Conservation (phyloP, 352 stramenopile genomes). For the Globisporangium cylindrosporum region DNA sequence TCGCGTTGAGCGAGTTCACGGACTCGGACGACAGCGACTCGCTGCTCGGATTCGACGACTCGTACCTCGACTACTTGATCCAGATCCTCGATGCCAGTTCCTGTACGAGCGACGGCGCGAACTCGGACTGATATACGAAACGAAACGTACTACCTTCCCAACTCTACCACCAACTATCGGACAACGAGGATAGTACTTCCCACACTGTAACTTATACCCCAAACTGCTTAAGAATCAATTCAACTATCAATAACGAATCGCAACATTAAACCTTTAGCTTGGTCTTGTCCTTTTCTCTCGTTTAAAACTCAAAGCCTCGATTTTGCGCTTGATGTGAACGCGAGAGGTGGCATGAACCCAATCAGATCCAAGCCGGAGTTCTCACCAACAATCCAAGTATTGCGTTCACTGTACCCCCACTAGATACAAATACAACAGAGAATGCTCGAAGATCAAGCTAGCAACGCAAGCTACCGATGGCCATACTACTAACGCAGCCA, state of each 20-base stretch:
- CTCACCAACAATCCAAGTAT: background rate
- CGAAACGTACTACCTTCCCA: background rate
- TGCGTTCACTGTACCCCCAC: background rate
- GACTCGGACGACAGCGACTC: constrained; percentile 21
- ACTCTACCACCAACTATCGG: background rate
- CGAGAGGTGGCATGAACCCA: background rate
- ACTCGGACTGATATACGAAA: constrained; percentile 8
- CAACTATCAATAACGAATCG: background rate
- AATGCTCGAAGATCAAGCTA: too few relatives aligned
- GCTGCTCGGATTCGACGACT: constrained; percentile 13
- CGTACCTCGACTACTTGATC: constrained; percentile 14
- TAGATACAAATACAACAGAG: background rate
- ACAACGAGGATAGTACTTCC: constrained; percentile 3
- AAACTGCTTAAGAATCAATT: background rate
- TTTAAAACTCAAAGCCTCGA: background rate
- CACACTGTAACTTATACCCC: constrained; percentile 3
- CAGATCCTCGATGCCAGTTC: constrained; percentile 15
- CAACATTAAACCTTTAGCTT: background rate
- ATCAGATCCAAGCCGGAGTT: background rate
- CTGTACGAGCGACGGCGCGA: constrained; percentile 5
- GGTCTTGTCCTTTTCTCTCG: background rate
- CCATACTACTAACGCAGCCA: background rate
- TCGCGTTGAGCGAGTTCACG: constrained; percentile 8
- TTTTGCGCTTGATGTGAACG: background rate
- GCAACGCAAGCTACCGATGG: background rate